Percentiles rank a stretch among this genome's conserved stretches.
These are phyloP conservation scores for Tulasnella sp. DNA, from an alignment of 768 basidiomycete genomes.

Conservation along the genomic window DNA sequence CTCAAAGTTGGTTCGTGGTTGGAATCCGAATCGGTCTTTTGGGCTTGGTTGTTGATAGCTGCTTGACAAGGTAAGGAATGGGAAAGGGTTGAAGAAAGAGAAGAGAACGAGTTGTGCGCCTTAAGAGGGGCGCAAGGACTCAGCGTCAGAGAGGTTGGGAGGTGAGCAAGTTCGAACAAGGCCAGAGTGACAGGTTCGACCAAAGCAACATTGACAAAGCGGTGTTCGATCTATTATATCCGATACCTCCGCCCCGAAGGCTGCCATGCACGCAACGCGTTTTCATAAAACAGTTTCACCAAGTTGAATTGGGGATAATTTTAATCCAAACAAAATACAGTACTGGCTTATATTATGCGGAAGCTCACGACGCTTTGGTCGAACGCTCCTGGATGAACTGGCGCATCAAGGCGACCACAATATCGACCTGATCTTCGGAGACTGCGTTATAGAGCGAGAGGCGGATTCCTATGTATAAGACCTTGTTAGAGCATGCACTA, in stretches of 20 bases:
- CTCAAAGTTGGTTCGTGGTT: constrained; percentile 7
- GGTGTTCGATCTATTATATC: not conserved
- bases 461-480: constrained; percentile 55
- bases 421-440: constrained; percentile 66
- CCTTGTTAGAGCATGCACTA: not conserved
- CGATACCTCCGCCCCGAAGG: not conserved
- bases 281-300: not conserved
- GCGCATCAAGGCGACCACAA: constrained; percentile 42
- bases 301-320: not conserved
- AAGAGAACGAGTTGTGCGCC: constrained; percentile 9
- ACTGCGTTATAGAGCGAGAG: constrained; percentile 88
- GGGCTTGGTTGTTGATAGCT: not conserved
- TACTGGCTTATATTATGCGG: not conserved
- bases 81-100: not conserved
- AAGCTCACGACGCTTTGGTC: constrained; percentile 35
- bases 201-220: not conserved
- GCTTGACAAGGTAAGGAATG: not conserved
- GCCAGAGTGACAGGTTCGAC: not conserved
- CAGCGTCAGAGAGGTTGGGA: constrained; percentile 8
- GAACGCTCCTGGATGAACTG: constrained; percentile 35
- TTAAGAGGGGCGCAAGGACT: not conserved
- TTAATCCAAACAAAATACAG: not conserved
- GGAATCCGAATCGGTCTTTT: constrained; percentile 1
- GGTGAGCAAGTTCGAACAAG: constrained; percentile 3
- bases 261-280: not conserved